phyloP scores from a whole-genome alignment of 768 basidiomycete species.

The Russula vinacea region DNA sequence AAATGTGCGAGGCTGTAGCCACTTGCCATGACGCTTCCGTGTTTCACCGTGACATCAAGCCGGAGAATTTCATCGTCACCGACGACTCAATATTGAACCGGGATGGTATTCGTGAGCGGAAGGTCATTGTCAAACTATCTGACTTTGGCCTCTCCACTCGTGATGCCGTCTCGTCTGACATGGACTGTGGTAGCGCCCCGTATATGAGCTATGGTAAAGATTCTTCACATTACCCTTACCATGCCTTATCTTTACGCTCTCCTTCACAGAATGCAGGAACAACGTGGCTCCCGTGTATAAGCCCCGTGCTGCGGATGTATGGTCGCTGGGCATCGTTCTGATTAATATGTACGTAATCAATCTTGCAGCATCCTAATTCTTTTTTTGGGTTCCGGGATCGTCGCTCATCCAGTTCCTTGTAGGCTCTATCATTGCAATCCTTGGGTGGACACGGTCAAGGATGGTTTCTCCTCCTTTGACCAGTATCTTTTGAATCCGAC shows the following conservation, averaged over 20 bases:
- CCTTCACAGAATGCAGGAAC: conserved; percentile 84
- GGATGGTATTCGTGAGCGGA: conserved; percentile 65
- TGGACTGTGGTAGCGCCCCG: conserved; percentile 97
- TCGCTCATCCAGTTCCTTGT: conserved; percentile 23
- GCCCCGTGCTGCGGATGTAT: conserved; percentile 94
- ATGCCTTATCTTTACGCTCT: conserved; percentile 23
- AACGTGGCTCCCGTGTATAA: conserved; percentile 92
- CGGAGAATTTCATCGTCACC: conserved; percentile 96
- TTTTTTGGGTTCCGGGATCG: conserved; percentile 17
- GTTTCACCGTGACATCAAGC: conserved; percentile 98
- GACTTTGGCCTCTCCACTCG: conserved; percentile 96
- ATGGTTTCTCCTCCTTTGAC: conserved; percentile 77
- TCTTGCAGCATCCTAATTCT: conserved; percentile 18
- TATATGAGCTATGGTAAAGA: conserved; percentile 94
- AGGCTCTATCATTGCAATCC: conserved; percentile 98
- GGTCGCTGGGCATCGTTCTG: conserved; percentile 97
- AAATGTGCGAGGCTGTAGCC: conserved; percentile 98
- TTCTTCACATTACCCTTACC: conserved; percentile 23
- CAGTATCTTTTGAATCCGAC: conserved; percentile 74
- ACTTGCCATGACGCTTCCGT: conserved; percentile 89
- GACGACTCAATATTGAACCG: conserved; percentile 62
- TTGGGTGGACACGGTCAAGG: conserved; percentile 91
- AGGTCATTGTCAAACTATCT: conserved; percentile 92
- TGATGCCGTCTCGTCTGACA: conserved; percentile 85
- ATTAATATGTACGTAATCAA: conserved; percentile 80